phyloP scores from a whole-genome alignment of 352 stramenopile genomes.

The Phytophthora foliorum region DNA sequence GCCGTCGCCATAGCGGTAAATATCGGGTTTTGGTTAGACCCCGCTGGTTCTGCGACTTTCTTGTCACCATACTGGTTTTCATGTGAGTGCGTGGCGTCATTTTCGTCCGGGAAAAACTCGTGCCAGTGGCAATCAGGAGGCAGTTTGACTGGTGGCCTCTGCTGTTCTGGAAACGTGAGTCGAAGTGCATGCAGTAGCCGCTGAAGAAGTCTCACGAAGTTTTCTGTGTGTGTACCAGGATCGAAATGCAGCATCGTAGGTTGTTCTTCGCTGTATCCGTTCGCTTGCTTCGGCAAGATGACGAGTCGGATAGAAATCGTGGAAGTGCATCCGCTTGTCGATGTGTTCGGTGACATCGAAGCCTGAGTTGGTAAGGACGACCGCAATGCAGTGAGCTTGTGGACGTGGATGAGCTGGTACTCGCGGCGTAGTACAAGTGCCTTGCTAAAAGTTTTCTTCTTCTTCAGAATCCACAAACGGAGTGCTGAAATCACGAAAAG shows the following conservation, averaged over 20 bases:
- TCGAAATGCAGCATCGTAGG: constrained; percentile 58
- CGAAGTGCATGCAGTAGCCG: constrained; percentile 57
- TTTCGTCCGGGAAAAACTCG: constrained; percentile 52
- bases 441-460: constrained; percentile 54
- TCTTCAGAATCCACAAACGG: constrained; percentile 60
- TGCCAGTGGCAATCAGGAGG: constrained; percentile 58
- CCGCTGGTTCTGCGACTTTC: neutral
- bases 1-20: constrained; percentile 56
- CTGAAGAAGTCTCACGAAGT: constrained; percentile 61
- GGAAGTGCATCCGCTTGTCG: constrained; percentile 14
- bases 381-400: constrained; percentile 48
- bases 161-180: constrained; percentile 54
- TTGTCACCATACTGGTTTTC: constrained; percentile 25
- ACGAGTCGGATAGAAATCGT: constrained; percentile 49
- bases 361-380: constrained; percentile 12
- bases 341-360: neutral
- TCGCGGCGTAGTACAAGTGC: constrained; percentile 43
- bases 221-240: constrained; percentile 63
- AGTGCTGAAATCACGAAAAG: constrained; percentile 70
- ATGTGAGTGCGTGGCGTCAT: neutral
- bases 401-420: constrained; percentile 58
- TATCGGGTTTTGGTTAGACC: constrained; percentile 2
- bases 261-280: constrained; percentile 18
- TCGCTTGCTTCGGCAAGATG: constrained; percentile 18
- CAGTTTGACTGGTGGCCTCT: constrained; percentile 42